Conservation (phyloP, 345 rosid genomes). For the Eucalyptus shirleyi region DNA sequence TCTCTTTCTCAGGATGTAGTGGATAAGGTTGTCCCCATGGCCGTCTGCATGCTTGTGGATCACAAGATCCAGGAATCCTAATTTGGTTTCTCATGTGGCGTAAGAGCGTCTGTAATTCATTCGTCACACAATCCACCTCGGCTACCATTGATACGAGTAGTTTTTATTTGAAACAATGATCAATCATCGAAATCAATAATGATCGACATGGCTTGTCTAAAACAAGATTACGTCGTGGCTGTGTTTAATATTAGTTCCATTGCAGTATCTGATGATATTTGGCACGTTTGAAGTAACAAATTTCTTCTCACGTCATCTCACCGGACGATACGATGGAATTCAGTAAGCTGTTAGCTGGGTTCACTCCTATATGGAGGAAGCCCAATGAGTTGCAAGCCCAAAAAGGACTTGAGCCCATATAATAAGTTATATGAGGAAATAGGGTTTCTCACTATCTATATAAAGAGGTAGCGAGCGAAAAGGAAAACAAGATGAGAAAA, state of each 20-base stretch:
- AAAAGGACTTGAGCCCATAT: no score
- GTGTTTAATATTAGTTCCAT: not conserved
- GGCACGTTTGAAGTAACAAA: not conserved
- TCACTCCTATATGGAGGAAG: no score
- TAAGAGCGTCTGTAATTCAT: not conserved
- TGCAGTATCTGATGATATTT: not conserved
- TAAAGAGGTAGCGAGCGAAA: no score
- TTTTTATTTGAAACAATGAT: not conserved
- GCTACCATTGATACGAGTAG: not conserved
- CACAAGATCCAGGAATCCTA: not conserved
- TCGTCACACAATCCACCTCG: not conserved
- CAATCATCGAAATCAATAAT: not conserved
- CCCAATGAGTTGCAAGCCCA: fast-evolving
- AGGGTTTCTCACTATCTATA: no score
- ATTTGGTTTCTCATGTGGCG: not conserved
- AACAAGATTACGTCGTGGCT: not conserved
- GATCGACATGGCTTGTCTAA: not conserved
- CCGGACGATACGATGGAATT: not conserved
- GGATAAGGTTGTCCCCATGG: not conserved
- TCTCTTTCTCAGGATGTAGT: not conserved
- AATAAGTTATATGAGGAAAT: no score
- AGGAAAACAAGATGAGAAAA: no score
- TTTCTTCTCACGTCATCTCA: not conserved
- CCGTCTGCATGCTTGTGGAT: not conserved
- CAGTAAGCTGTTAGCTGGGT: no score